Percentiles rank a stretch among this genome's conserved stretches.
Conservation (phyloP, 108 stramenopile species). For the Cyclostephanos tholiformis region DNA sequence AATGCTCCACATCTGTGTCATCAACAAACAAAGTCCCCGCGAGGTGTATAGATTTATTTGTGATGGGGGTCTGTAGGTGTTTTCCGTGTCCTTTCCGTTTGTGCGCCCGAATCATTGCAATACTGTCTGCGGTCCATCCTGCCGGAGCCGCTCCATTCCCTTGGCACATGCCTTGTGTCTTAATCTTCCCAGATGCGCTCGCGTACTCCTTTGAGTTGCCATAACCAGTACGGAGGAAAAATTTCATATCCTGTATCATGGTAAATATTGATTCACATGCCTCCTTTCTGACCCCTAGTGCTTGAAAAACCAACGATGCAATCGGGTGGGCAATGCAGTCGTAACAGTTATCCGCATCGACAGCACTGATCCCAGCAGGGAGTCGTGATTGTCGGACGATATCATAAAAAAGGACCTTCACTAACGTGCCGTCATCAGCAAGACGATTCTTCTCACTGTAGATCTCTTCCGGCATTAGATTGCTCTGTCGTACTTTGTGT, state of each 20-base stretch:
- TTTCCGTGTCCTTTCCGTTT: not conserved
- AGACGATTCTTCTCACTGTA: slow-evolving; percentile 21
- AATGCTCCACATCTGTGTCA: slow-evolving; percentile 7
- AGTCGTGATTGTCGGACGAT: not conserved
- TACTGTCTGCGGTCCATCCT: not conserved
- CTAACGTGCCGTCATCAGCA: slow-evolving; percentile 14
- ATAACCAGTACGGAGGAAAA: too few relatives aligned
- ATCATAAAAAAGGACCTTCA: slow-evolving; percentile 3
- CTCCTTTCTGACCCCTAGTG: not conserved
- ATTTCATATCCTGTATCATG: slow-evolving; percentile 5
- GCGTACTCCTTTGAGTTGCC: not conserved
- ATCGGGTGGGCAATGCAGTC: slow-evolving; percentile 6
- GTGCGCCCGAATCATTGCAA: not conserved
- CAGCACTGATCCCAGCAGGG: not conserved
- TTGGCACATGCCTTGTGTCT: not conserved
- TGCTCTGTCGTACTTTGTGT: not conserved
- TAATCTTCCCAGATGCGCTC: not conserved
- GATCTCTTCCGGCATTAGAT: slow-evolving; percentile 30
- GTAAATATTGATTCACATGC: not conserved
- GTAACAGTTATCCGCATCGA: not conserved
- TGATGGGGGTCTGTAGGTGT: not conserved
- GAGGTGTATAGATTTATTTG: not conserved
- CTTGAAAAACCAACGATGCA: not conserved
- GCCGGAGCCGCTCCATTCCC: slow-evolving; percentile 4
- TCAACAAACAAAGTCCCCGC: not conserved